phyloP scores from a whole-genome alignment of 2,329 filamentous ascomycete species.

The Macrophomina tecta region DNA sequence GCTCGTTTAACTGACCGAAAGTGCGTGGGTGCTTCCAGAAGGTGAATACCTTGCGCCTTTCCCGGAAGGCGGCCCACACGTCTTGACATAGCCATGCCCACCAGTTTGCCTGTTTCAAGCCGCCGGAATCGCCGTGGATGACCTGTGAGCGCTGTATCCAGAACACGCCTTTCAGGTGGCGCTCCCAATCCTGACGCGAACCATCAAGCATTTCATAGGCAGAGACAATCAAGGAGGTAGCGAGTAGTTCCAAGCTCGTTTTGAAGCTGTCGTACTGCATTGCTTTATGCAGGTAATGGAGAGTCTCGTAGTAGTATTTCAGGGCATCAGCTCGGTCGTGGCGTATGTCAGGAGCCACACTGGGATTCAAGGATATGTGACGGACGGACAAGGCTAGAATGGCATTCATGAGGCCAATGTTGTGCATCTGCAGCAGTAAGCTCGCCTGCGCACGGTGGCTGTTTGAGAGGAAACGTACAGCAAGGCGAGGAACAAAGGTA shows the following conservation, averaged over 20 bases:
- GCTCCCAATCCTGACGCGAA: constrained; percentile 63
- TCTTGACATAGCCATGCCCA: constrained; percentile 72
- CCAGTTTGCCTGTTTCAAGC: constrained; percentile 65
- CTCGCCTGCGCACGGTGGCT: neutral
- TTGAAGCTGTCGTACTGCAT: constrained; percentile 65
- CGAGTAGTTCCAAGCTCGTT: constrained; percentile 62
- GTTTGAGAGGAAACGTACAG: constrained; percentile 31
- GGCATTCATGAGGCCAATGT: constrained; percentile 64
- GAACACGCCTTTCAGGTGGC: constrained; percentile 68
- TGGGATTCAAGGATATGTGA: constrained; percentile 52
- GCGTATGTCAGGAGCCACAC: constrained; percentile 29
- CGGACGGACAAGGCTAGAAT: constrained; percentile 62
- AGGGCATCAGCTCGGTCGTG: constrained; percentile 41
- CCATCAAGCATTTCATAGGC: constrained; percentile 71
- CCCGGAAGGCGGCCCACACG: constrained; percentile 68
- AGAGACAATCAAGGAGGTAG: constrained; percentile 65
- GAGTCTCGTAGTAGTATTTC: constrained; percentile 68
- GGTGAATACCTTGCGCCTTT: constrained; percentile 61
- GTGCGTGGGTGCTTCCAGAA: constrained; percentile 63
- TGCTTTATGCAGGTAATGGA: constrained; percentile 66
- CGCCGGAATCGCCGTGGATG: constrained; percentile 64
- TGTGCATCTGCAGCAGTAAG: constrained; percentile 47
- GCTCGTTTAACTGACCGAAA: constrained; percentile 55
- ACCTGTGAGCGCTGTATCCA: constrained; percentile 70
- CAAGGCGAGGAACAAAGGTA: constrained; percentile 37